Conservation (phyloP, 306 rosid species). For the Styphnolobium japonicum region DNA sequence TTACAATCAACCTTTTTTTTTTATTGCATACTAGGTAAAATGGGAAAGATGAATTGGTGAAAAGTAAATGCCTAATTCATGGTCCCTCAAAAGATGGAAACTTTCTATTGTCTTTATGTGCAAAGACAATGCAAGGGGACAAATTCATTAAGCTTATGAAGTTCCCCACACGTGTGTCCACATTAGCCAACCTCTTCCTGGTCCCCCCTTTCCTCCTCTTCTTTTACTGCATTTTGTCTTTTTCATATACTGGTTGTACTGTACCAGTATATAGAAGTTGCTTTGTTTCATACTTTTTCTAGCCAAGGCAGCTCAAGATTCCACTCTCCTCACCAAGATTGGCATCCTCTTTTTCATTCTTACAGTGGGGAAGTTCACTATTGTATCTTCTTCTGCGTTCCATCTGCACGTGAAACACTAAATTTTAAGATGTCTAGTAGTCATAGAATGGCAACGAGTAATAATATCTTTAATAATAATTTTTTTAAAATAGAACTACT, state of each 20-base stretch:
- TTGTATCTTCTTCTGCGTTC: constrained; percentile 19
- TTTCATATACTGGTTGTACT: background rate
- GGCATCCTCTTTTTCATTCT: constrained; percentile 25
- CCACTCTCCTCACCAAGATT: constrained; percentile 13
- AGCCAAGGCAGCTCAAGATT: background rate
- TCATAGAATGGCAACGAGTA: background rate
- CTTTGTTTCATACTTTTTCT: background rate
- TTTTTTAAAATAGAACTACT: background rate
- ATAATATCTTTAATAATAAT: background rate
- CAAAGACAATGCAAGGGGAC: background rate
- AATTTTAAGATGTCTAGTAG: background rate
- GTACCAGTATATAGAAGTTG: background rate
- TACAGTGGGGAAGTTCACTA: constrained; percentile 26
- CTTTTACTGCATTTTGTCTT: background rate
- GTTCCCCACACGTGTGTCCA: background rate
- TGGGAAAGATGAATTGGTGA: background rate
- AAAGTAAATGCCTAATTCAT: background rate
- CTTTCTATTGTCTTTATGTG: background rate
- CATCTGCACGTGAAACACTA: constrained; percentile 1
- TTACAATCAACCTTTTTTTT: background rate
- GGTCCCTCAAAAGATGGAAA: background rate
- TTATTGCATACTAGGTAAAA: background rate
- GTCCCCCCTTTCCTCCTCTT: background rate
- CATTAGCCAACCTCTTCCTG: background rate
- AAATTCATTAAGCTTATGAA: background rate